A percentile compares a stretch with the other conserved stretches of the same genome.
These are phyloP conservation scores for Diplodia corticola DNA, from an alignment of 2,329 filamentous ascomycete species.

Conservation along the genomic window DNA sequence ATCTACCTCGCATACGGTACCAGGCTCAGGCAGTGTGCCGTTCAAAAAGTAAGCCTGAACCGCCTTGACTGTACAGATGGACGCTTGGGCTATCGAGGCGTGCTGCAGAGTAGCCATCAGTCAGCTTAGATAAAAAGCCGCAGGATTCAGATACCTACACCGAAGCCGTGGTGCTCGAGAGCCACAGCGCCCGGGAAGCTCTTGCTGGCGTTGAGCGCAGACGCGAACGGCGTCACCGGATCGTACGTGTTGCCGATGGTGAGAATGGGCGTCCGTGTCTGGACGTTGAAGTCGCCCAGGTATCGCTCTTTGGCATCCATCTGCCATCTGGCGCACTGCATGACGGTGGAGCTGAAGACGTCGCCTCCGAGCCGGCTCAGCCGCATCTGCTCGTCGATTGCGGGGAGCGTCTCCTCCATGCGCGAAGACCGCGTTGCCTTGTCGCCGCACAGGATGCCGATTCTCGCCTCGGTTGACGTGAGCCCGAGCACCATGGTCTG, in stretches of 20 bases:
- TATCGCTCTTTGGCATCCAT: slow-evolving; percentile 28
- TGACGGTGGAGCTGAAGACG: slow-evolving; percentile 26
- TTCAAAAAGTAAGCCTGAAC: slow-evolving; percentile 27
- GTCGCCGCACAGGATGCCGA: slow-evolving; percentile 1
- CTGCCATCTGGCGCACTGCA: slow-evolving; percentile 32
- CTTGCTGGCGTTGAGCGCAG: slow-evolving; percentile 26
- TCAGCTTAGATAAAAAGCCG: not conserved
- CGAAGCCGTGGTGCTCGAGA: slow-evolving; percentile 26
- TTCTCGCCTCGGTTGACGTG: not conserved
- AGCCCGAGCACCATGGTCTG: not conserved
- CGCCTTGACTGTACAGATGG: slow-evolving; percentile 23
- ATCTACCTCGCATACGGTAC: slow-evolving; percentile 25
- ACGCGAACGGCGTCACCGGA: slow-evolving; percentile 27
- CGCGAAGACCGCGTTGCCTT: not conserved
- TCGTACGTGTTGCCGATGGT: slow-evolving; percentile 27
- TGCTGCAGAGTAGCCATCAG: not conserved
- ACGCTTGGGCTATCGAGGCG: slow-evolving; percentile 21
- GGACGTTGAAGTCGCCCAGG: slow-evolving; percentile 25
- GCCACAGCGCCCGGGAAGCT: slow-evolving; percentile 25
- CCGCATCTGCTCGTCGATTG: not conserved
- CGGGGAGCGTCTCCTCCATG: not conserved
- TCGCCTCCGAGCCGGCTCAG: slow-evolving; percentile 26
- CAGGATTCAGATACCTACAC: not conserved
- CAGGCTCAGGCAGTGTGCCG: slow-evolving; percentile 25
- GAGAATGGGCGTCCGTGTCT: slow-evolving; percentile 27